Percentiles rank a stretch among this genome's conserved stretches.
These are phyloP conservation scores for Hanseniaspora lachancei DNA, from an alignment of 805 yeast species.

Conservation along the genomic window DNA sequence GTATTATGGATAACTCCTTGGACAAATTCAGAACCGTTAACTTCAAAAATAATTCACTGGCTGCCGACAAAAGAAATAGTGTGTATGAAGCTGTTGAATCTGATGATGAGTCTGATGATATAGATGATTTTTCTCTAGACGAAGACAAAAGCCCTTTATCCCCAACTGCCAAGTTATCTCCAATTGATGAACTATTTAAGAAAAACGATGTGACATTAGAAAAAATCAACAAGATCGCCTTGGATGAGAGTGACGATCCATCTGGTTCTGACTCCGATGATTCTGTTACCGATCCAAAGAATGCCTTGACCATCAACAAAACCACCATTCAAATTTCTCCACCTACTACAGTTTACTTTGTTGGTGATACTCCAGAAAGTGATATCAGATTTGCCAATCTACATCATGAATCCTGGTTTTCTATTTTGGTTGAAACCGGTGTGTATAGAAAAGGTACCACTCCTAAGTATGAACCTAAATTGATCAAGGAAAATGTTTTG, in stretches of 20 bases:
- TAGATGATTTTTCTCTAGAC: slow-evolving; percentile 16
- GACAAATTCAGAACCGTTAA: not conserved
- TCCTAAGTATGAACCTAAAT: slow-evolving; percentile 70
- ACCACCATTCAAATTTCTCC: slow-evolving; percentile 41
- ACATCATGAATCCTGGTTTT: slow-evolving; percentile 73
- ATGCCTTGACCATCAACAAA: slow-evolving; percentile 3
- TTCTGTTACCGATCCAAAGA: not conserved
- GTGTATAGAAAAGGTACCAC: slow-evolving; percentile 69
- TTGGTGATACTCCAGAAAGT: slow-evolving; percentile 83
- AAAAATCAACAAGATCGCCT: not conserved
- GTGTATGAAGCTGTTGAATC: slow-evolving; percentile 17
- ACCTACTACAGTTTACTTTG: slow-evolving; percentile 75
- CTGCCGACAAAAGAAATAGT: slow-evolving; percentile 6
- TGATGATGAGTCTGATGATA: slow-evolving; percentile 23
- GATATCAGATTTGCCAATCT: slow-evolving; percentile 80
- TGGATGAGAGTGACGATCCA: slow-evolving; percentile 22
- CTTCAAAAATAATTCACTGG: slow-evolving; percentile 14
- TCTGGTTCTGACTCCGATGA: slow-evolving; percentile 14
- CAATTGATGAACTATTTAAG: not conserved
- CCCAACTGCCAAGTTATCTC: not conserved
- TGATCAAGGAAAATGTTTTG: slow-evolving; percentile 56
- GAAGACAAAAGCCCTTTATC: slow-evolving; percentile 16
- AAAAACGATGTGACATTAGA: not conserved
- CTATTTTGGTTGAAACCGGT: slow-evolving; percentile 76
- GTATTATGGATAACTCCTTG: slow-evolving; percentile 2